phyloP scores from a whole-genome alignment of 2,329 filamentous ascomycete species.

The Botrytis tulipae region DNA sequence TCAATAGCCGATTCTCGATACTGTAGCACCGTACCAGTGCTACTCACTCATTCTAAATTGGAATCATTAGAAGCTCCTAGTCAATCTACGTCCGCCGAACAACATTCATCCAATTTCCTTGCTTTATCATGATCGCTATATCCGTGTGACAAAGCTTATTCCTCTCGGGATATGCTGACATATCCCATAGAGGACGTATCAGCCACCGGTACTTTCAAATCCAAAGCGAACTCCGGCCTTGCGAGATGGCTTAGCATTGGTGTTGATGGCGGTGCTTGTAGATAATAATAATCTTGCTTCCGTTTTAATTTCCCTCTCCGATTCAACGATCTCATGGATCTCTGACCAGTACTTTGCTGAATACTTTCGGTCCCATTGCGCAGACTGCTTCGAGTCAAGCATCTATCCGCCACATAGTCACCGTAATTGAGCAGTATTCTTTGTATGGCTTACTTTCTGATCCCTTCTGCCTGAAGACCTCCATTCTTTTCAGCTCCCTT shows the following conservation, averaged over 20 bases:
- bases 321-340: too few relatives aligned
- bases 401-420: too few relatives aligned
- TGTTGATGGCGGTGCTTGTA: neutral
- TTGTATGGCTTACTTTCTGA: neutral
- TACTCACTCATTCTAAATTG: too few relatives aligned
- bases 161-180: neutral
- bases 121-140: neutral
- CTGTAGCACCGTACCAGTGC: too few relatives aligned
- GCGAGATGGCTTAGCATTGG: neutral
- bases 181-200: neutral
- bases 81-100: neutral
- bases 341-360: neutral
- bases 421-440: neutral
- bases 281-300: neutral
- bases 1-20: too few relatives aligned
- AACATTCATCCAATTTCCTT: neutral
- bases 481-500: neutral
- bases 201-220: neutral
- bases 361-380: neutral
- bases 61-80: too few relatives aligned
- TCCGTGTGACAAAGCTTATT: neutral
- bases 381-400: neutral
- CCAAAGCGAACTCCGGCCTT: neutral
- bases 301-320: too few relatives aligned
- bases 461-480: neutral